Evolutionary conservation across 805 yeast species (phyloP).

Genomic region (Starmerella bombi): DNA sequence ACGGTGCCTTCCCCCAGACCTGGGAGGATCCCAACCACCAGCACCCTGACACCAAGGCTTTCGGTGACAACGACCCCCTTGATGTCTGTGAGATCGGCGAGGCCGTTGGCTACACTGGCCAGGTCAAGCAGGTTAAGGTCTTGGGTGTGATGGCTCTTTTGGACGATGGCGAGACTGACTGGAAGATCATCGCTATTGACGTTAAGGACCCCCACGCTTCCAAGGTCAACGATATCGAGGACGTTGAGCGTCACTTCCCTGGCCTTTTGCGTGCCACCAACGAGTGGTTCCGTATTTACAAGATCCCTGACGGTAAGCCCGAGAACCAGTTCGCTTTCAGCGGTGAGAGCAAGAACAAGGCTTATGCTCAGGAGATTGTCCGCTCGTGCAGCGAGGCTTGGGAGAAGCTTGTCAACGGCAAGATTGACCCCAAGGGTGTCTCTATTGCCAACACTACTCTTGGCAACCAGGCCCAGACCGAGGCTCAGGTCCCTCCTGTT

Average conservation of each 20-base stretch:
- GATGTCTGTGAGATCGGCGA: constrained; percentile 88
- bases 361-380: constrained; percentile 73
- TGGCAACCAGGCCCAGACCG: constrained; percentile 27
- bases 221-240: constrained; percentile 78
- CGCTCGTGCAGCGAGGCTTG: constrained; percentile 76
- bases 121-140: constrained; percentile 76
- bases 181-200: constrained; percentile 89
- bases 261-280: constrained; percentile 86
- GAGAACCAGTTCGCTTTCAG: constrained; percentile 93
- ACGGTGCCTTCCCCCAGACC: constrained; percentile 97
- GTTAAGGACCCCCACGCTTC: constrained; percentile 79
- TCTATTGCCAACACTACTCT: constrained; percentile 66
- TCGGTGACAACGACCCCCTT: constrained; percentile 90
- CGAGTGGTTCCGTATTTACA: constrained; percentile 97
- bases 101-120: constrained; percentile 45
- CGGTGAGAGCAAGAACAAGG: constrained; percentile 79
- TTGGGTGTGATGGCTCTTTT: constrained; percentile 88
- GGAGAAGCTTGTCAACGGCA: constrained; percentile 59
- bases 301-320: constrained; percentile 96
- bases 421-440: constrained; percentile 51
- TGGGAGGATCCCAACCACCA: constrained; percentile 85
- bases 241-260: constrained; percentile 79
- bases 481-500: constrained; percentile 49
- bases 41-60: constrained; percentile 35
- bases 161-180: constrained; percentile 95